Conservation (phyloP, 225 moss, liverwort and hornwort species). For the Physcomitrium patens region DNA sequence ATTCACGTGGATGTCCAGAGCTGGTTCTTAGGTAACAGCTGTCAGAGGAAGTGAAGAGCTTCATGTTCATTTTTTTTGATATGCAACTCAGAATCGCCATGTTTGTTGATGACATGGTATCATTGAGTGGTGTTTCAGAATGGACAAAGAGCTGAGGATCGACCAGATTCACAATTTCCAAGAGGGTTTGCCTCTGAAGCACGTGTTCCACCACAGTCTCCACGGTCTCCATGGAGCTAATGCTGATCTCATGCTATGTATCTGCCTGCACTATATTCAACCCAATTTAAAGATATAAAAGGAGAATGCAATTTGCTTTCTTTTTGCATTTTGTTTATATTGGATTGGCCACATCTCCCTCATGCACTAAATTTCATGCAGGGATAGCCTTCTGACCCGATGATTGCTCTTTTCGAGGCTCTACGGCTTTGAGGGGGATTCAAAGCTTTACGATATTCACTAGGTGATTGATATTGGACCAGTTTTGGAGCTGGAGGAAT, state of each 20-base stretch:
- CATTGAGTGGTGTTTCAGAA: slow-evolving; percentile 34
- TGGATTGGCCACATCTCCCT: slow-evolving; percentile 42
- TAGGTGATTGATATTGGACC: slow-evolving; percentile 24
- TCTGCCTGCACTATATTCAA: slow-evolving; percentile 26
- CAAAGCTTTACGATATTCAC: slow-evolving; percentile 15
- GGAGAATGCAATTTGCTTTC: slow-evolving; percentile 25
- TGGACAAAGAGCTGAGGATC: slow-evolving; percentile 43
- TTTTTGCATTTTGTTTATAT: slow-evolving; percentile 31
- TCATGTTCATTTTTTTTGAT: background rate
- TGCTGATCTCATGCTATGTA: slow-evolving; percentile 23
- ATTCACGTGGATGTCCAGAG: background rate
- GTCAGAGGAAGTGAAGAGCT: background rate
- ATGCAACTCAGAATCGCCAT: background rate
- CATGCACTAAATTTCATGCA: slow-evolving; percentile 11
- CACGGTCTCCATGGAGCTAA: slow-evolving; percentile 41
- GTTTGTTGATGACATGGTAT: background rate
- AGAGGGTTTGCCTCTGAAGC: slow-evolving; percentile 37
- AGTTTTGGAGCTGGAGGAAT: slow-evolving; percentile 36
- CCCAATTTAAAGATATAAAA: slow-evolving; percentile 35
- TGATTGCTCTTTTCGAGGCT: slow-evolving; percentile 20
- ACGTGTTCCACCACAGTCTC: slow-evolving; percentile 38
- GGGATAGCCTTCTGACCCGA: slow-evolving; percentile 34
- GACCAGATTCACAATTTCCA: slow-evolving; percentile 27
- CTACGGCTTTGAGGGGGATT: background rate
- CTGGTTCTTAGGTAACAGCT: background rate